Base-by-base conservation (phyloP, 2,329 filamentous ascomycete species). In the Pseudopyrenochaeta lycopersici region DNA sequence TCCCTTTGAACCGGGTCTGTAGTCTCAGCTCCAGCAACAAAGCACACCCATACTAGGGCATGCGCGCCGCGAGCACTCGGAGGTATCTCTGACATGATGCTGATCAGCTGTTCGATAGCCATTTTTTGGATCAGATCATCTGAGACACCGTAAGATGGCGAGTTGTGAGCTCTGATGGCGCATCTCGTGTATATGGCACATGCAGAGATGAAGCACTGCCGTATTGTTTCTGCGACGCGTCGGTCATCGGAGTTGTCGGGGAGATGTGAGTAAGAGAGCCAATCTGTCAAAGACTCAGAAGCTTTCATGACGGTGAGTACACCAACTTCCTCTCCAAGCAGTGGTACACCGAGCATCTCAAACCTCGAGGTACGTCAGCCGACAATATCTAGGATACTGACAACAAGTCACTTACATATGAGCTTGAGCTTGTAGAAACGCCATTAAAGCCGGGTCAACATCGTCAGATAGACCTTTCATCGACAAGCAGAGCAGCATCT, bases 401-500 rank as follows among this genome's bases (percentile, higher is more conserved):
- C n/a, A 36, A 36, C 17, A n/a, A n/a, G n/a, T n/a, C n/a, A n/a
- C 33, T 36, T 17, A 46, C 29, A 46, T 36, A 29, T 49, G 42
- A 2, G 56, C 54, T 40, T 60, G 56, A 41, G 46, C 39, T 18
- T 42, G 44, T 2, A 60, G 40, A 14, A 58, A 57, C 2, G 14
- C 4, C 14, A 18, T 32, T 2, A 54, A 9, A 31, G 14, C 7
- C 6, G 51, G 21, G 38, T 38, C 38, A 3, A 17, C 6, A 11
- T 49, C 42, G 14, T 56, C 18, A 40, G 38, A 15, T 9, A 27
- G 9, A 10, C 38, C 18, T 3, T 27, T 15, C 20, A 20, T 40
- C 5, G 51, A 64, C 10, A 78, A 56, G 18, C 66, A 75, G 6
- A 68, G 64, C 21, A 78, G 56, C 66, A 79, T 76, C 44, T 76